Evolutionary conservation across 768 basidiomycete genomes (phyloP).

Genomic region (Collybia sp.): DNA sequence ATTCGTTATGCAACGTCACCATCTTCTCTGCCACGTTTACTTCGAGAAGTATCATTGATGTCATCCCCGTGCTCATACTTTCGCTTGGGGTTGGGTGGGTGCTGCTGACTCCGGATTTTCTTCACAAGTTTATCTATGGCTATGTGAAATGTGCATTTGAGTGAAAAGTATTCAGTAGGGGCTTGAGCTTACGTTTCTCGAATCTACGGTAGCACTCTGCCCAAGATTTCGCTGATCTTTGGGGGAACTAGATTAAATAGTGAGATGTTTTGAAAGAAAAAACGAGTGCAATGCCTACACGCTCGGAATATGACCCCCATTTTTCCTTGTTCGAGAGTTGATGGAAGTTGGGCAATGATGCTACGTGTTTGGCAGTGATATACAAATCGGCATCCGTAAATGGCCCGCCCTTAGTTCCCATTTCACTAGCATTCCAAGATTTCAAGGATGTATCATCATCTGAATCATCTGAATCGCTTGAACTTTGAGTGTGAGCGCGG

Average conservation of each 20-base stretch:
- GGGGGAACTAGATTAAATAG: constrained; percentile 38
- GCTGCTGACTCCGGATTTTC: constrained; percentile 28
- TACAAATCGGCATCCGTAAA: constrained; percentile 63
- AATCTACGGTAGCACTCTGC: constrained; percentile 52
- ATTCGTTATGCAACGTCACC: constrained; percentile 7
- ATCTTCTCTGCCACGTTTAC: constrained; percentile 18
- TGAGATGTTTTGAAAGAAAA: constrained; percentile 1
- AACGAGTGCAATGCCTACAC: constrained; percentile 27
- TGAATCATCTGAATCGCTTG: constrained; percentile 27
- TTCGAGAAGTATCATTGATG: constrained; percentile 4
- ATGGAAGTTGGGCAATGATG: constrained; percentile 41
- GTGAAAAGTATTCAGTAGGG: background rate
- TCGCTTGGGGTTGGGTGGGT: background rate
- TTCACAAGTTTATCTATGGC: constrained; percentile 31
- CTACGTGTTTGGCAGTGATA: constrained; percentile 55
- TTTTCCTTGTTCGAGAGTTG: constrained; percentile 35
- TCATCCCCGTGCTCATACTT: background rate
- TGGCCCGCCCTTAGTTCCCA: constrained; percentile 46
- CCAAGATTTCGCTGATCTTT: constrained; percentile 56
- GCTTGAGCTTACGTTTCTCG: constrained; percentile 37
- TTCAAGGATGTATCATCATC: constrained; percentile 26
- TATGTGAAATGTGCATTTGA: constrained; percentile 14
- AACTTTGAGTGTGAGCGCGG: constrained; percentile 14
- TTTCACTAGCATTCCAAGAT: constrained; percentile 35
- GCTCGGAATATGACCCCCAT: constrained; percentile 51